These are phyloP conservation scores for Cordyceps pruinosa DNA, from an alignment of 2,329 filamentous ascomycete genomes.

Conservation along the genomic window DNA sequence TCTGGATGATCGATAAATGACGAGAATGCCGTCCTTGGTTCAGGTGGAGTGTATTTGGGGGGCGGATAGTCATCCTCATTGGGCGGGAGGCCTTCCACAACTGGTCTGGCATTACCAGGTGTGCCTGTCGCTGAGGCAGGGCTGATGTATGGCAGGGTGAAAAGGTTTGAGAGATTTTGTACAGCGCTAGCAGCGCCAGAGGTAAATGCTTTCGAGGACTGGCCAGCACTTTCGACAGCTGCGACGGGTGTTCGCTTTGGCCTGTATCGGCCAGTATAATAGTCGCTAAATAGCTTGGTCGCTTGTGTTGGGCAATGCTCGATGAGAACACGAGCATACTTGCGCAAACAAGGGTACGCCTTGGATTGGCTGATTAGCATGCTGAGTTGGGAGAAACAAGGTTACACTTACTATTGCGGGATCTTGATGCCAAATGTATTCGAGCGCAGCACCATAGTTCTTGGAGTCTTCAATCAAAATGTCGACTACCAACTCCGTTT, in stretches of 20 bases:
- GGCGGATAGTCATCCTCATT: constrained; percentile 39
- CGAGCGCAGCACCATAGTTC: constrained; percentile 77
- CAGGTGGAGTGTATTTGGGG: constrained; percentile 67
- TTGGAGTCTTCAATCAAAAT: constrained; percentile 95
- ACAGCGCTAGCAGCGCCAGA: constrained; percentile 66
- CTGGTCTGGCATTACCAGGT: constrained; percentile 43
- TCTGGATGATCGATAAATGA: constrained; percentile 92
- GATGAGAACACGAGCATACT: constrained; percentile 85
- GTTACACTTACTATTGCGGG: constrained; percentile 57
- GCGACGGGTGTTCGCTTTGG: constrained; percentile 56
- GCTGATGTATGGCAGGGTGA: constrained; percentile 82
- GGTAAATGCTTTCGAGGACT: constrained; percentile 39
- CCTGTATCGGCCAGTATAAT: constrained; percentile 80
- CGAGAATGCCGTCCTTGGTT: constrained; percentile 84
- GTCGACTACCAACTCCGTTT: constrained; percentile 89
- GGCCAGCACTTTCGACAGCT: constrained; percentile 29
- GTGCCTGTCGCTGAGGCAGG: constrained; percentile 41
- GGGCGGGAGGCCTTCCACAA: constrained; percentile 43
- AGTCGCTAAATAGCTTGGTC: constrained; percentile 85
- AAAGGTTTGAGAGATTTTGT: constrained; percentile 75
- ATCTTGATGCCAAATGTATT: constrained; percentile 85
- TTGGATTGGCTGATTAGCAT: constrained; percentile 25
- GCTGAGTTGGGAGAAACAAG: background rate
- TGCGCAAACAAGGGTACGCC: constrained; percentile 86
- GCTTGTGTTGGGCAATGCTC: constrained; percentile 78